Conservation (phyloP, 2,329 filamentous ascomycete species). For the Paraphoma sp. region DNA sequence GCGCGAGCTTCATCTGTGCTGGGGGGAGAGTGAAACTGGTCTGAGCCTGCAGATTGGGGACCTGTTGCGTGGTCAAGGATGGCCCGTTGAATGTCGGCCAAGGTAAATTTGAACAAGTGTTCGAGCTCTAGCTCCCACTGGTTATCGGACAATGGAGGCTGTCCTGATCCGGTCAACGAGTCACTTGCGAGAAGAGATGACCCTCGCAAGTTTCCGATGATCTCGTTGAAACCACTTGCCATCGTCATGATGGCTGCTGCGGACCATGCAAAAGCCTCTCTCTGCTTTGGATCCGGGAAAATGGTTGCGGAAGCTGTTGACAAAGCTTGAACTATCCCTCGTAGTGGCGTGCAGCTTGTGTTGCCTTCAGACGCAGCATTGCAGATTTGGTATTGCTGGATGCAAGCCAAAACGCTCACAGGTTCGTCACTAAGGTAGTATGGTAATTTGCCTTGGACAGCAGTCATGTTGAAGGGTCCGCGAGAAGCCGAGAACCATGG, state of each 20-base stretch:
- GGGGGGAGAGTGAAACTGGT: not conserved
- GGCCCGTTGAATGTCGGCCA: slow-evolving; percentile 18
- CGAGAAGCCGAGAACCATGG: slow-evolving; percentile 30
- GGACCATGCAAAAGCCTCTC: not conserved
- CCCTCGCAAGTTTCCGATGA: not conserved
- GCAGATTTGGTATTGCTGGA: slow-evolving; percentile 42
- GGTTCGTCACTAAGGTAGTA: slow-evolving; percentile 23
- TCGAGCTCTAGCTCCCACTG: slow-evolving; percentile 43
- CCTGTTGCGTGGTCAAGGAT: not conserved
- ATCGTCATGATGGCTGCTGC: not conserved
- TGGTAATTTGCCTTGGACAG: slow-evolving; percentile 1
- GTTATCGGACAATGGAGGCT: slow-evolving; percentile 19
- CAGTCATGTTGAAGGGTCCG: not conserved
- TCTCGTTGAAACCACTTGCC: not conserved
- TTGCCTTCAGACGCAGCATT: slow-evolving; percentile 13
- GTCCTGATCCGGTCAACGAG: not conserved
- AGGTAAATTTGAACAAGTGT: slow-evolving; percentile 28
- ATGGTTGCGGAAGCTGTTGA: not conserved
- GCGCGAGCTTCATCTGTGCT: not conserved
- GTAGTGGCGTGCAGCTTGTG: not conserved
- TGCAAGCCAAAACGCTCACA: slow-evolving; percentile 33
- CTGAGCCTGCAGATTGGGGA: not conserved
- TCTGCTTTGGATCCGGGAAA: not conserved
- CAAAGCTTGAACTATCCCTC: not conserved
- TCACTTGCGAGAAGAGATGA: not conserved